Percentiles rank a stretch among this genome's conserved stretches.
Evolutionary conservation across 2,329 filamentous ascomycete species (phyloP).

Genomic region (Juglanconis oblonga): DNA sequence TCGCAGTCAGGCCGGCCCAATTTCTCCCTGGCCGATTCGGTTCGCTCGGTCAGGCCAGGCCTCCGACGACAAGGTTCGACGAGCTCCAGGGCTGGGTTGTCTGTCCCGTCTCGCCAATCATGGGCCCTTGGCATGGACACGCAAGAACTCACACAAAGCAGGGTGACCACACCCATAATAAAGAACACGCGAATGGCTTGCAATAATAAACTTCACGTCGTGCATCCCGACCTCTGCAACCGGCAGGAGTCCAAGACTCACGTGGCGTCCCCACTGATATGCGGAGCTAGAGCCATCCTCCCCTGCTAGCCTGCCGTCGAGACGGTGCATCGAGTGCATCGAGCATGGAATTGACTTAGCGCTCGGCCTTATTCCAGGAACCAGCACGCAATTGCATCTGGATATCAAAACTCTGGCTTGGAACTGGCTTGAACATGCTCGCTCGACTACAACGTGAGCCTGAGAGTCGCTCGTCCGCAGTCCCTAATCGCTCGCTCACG

Average conservation of each 20-base stretch:
- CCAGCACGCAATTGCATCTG: not conserved
- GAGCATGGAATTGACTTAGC: slow-evolving; percentile 10
- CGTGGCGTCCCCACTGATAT: slow-evolving; percentile 20
- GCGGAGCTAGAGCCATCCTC: slow-evolving; percentile 9
- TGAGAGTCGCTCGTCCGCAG: not conserved
- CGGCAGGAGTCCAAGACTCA: slow-evolving; percentile 10
- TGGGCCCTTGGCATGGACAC: not conserved
- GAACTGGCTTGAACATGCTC: not conserved
- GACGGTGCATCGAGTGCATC: slow-evolving; percentile 4
- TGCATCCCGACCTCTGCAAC: slow-evolving; percentile 17
- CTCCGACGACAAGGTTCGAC: no score
- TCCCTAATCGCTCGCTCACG: not conserved
- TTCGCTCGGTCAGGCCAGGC: not conserved
- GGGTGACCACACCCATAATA: not conserved
- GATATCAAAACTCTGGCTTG: not conserved
- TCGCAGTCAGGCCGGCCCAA: not conserved
- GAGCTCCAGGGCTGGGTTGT: not conserved
- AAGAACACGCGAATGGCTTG: not conserved
- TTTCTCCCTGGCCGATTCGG: not conserved
- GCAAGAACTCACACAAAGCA: not conserved
- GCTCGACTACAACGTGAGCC: not conserved
- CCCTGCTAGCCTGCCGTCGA: slow-evolving; percentile 15
- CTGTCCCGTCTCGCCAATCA: not conserved
- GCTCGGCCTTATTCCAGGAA: slow-evolving; percentile 6
- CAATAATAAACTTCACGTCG: slow-evolving; percentile 10